phyloP scores from a whole-genome alignment of 495 filamentous ascomycete species.

The Haplographium delicatum region DNA sequence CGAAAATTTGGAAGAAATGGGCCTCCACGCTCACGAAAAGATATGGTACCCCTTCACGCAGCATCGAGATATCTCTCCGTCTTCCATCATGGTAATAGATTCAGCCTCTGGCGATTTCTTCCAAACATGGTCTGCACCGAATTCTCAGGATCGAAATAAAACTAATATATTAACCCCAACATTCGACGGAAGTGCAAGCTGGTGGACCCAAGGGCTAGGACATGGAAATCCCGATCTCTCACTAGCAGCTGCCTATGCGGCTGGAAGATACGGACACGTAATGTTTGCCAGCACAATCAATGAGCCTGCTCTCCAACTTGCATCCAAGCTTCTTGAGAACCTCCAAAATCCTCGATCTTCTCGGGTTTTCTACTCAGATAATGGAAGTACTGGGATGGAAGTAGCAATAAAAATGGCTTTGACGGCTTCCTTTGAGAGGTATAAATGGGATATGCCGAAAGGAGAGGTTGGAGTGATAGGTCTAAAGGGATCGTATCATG shows the following conservation, averaged over 20 bases:
- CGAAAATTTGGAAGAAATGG: conserved; percentile 52
- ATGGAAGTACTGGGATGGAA: conserved; percentile 74
- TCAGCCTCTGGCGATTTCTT: conserved; percentile 73
- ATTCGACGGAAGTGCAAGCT: conserved; percentile 75
- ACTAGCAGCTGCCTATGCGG: conserved; percentile 68
- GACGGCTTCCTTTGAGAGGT: conserved; percentile 54
- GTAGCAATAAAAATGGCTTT: conserved; percentile 78
- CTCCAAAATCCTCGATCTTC: conserved; percentile 54
- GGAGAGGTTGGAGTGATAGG: conserved; percentile 60
- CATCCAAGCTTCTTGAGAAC: conserved; percentile 50
- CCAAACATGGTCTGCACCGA: conserved; percentile 42
- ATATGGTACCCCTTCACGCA: conserved; percentile 86
- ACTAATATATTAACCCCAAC: conserved; percentile 57
- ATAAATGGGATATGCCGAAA: conserved; percentile 51
- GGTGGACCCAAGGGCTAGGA: conserved; percentile 83
- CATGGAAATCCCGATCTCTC: conserved; percentile 64
- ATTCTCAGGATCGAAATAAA: conserved; percentile 25
- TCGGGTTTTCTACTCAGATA: conserved; percentile 73
- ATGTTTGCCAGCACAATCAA: conserved; percentile 76
- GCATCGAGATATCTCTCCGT: conserved; percentile 52
- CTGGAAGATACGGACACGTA: conserved; percentile 78
- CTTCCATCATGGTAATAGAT: conserved; percentile 64
- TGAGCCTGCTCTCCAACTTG: conserved; percentile 61
- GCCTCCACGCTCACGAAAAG: conserved; percentile 43
- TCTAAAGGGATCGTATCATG: conserved; percentile 72